Conservation (phyloP, 164 flowering plant species). For the Chloranthus sessilifolius region DNA sequence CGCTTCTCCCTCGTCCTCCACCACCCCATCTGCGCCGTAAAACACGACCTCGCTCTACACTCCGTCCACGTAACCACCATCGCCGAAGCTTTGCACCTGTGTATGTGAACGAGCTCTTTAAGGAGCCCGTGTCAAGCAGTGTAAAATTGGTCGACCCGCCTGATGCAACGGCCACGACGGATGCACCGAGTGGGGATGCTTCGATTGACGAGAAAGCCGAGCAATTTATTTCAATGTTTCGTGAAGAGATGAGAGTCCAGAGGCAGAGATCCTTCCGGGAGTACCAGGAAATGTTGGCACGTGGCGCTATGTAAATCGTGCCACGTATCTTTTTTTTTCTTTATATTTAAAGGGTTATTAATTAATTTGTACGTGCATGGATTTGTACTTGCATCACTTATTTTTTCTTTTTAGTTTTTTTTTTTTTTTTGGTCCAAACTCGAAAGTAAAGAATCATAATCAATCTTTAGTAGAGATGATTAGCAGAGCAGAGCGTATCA, state of each 20-base stretch:
- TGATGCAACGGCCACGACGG: conserved; percentile 22
- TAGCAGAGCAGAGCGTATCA: not conserved
- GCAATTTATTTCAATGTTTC: conserved; percentile 51
- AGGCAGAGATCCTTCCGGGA: conserved; percentile 22
- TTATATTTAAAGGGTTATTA: no score
- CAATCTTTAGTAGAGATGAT: no score
- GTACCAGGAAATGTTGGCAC: conserved; percentile 29
- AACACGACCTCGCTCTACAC: not conserved
- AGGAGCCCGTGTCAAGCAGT: conserved; percentile 6
- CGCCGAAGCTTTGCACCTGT: conserved; percentile 25
- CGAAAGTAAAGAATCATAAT: no score
- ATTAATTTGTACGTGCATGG: no score
- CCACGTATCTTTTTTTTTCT: not conserved
- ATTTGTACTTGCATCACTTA: no score
- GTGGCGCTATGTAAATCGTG: conserved; percentile 8
- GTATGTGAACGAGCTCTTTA: conserved; percentile 45
- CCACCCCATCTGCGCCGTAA: conserved; percentile 9
- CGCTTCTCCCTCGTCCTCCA: not conserved
- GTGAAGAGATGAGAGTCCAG: conserved; percentile 51
- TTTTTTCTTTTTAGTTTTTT: not conserved
- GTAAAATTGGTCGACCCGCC: not conserved
- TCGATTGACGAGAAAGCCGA: conserved; percentile 65
- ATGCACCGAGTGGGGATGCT: conserved; percentile 9
- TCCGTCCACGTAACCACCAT: not conserved
- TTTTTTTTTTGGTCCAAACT: not conserved